Evolutionary conservation across 495 filamentous ascomycete species (phyloP).

Genomic region (Thermothielavioides terrestris): DNA sequence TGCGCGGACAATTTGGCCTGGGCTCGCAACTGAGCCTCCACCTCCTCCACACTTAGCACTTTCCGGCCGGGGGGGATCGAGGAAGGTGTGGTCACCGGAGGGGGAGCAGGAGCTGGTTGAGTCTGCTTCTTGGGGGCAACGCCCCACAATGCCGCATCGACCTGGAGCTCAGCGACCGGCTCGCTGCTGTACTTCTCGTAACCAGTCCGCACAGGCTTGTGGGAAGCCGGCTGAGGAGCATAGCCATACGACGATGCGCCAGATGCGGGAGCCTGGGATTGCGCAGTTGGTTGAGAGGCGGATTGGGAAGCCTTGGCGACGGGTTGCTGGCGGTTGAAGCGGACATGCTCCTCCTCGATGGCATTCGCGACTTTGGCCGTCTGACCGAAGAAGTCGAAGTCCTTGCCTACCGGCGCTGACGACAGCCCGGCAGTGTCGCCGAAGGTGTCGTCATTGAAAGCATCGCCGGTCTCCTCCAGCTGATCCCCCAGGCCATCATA

Average conservation of each 20-base stretch:
- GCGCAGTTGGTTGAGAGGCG: constrained; percentile 19
- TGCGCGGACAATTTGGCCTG: constrained; percentile 49
- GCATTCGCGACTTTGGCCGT: constrained; percentile 78
- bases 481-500: constrained; percentile 93
- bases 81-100: constrained; percentile 22
- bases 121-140: constrained; percentile 53
- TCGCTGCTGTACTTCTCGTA: constrained; percentile 83
- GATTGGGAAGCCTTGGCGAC: constrained; percentile 28
- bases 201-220: constrained; percentile 60
- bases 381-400: constrained; percentile 94
- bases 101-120: constrained; percentile 24
- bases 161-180: constrained; percentile 71
- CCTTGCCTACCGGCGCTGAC: constrained; percentile 56
- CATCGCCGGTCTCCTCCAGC: constrained; percentile 87
- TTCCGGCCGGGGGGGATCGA: constrained; percentile 46
- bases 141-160: constrained; percentile 90
- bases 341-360: constrained; percentile 81
- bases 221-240: constrained; percentile 33
- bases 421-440: constrained; percentile 42
- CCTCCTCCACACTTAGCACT: constrained; percentile 94
- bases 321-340: constrained; percentile 61
- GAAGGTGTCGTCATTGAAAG: constrained; percentile 98
- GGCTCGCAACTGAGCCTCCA: constrained; percentile 83
- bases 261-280: constrained; percentile 23
- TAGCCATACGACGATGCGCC: constrained; percentile 29